These are phyloP conservation scores for Xerocomellus dryophilus DNA, from an alignment of 768 basidiomycete genomes.

Conservation along the genomic window DNA sequence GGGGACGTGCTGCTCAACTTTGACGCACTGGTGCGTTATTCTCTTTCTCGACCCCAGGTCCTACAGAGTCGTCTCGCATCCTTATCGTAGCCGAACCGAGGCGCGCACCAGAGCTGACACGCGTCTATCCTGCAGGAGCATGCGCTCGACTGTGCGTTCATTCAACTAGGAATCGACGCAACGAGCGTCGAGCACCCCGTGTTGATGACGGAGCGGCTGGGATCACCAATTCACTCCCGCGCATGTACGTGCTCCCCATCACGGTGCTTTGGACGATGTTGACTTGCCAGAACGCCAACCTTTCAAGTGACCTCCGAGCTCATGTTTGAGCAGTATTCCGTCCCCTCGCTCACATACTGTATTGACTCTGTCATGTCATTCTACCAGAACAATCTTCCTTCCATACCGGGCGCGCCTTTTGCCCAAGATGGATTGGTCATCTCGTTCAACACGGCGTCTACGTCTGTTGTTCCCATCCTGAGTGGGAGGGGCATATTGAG, in stretches of 20 bases:
- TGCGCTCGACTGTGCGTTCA: constrained; percentile 88
- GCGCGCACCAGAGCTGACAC: neutral
- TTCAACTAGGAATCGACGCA: constrained; percentile 80
- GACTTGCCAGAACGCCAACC: neutral
- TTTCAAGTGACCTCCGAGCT: constrained; percentile 87
- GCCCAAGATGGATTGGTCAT: constrained; percentile 76
- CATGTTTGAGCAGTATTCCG: constrained; percentile 90
- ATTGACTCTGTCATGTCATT: constrained; percentile 92
- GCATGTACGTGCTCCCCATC: constrained; percentile 52
- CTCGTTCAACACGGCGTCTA: constrained; percentile 89
- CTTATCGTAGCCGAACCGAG: neutral
- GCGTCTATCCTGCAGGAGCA: constrained; percentile 68
- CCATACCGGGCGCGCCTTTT: constrained; percentile 36
- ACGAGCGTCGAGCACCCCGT: constrained; percentile 80
- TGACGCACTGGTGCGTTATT: constrained; percentile 79
- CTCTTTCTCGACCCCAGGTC: neutral
- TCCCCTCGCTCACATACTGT: constrained; percentile 82
- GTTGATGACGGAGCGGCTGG: constrained; percentile 89
- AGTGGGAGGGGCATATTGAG: constrained; percentile 79
- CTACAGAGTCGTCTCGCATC: too few relatives aligned
- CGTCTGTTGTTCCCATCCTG: constrained; percentile 86
- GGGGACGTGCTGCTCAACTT: constrained; percentile 90
- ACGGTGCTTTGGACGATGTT: neutral
- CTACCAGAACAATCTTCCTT: constrained; percentile 67
- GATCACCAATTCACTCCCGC: constrained; percentile 85